Evolutionary conservation across 2,329 filamentous ascomycete species (phyloP).

Genomic region (Colletotrichum camelliae): DNA sequence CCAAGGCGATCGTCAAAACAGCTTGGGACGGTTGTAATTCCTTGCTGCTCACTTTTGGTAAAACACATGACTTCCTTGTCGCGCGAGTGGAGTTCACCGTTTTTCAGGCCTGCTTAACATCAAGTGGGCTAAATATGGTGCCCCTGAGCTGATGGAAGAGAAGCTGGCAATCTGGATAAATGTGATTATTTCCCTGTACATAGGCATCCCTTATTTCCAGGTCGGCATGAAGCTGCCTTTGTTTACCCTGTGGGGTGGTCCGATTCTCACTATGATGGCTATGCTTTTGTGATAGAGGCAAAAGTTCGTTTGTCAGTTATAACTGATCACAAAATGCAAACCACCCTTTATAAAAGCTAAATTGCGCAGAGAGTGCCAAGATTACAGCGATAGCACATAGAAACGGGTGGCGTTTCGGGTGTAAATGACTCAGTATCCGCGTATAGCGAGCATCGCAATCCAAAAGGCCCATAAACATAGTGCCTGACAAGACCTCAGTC

Average conservation of each 20-base stretch:
- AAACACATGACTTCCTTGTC: accelerated
- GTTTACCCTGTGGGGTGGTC: background rate
- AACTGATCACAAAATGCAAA: background rate
- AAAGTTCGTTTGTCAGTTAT: background rate
- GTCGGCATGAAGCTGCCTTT: background rate
- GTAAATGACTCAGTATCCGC: accelerated
- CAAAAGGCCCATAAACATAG: accelerated
- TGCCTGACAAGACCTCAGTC: too few relatives aligned
- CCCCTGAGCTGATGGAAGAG: background rate
- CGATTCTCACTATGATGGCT: background rate
- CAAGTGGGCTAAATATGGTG: background rate
- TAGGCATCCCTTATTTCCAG: background rate
- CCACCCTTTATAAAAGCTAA: background rate
- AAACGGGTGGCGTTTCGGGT: accelerated
- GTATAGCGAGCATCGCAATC: background rate
- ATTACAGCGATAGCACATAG: background rate
- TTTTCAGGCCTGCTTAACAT: background rate
- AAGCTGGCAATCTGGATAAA: background rate
- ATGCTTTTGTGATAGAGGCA: background rate
- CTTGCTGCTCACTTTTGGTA: background rate
- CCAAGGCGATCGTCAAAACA: background rate
- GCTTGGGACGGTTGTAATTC: background rate
- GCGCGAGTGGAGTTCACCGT: background rate
- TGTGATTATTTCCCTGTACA: background rate
- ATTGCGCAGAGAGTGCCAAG: background rate